Conservation (phyloP, 2,329 filamentous ascomycete species). For the Domatiomyces catenatus region DNA sequence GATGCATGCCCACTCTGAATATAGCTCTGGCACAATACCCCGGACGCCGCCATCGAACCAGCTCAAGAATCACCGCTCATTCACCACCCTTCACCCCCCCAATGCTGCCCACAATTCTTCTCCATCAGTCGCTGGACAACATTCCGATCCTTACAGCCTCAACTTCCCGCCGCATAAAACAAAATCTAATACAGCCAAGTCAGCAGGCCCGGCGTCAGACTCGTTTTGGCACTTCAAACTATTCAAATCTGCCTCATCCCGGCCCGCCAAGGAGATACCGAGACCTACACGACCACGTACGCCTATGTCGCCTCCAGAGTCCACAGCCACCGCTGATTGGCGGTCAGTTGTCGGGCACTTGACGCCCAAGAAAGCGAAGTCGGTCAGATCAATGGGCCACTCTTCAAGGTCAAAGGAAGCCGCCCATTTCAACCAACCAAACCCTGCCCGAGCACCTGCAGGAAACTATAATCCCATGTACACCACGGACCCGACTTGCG, state of each 20-base stretch:
- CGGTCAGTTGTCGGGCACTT: conserved; percentile 11
- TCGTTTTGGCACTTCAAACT: conserved; percentile 9
- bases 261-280: conserved; percentile 3
- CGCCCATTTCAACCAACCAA: not conserved
- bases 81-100: conserved; percentile 32
- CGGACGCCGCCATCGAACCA: conserved; percentile 2
- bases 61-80: conserved; percentile 20
- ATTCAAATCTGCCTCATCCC: conserved; percentile 8
- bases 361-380: not conserved
- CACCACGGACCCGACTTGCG: conserved; percentile 2
- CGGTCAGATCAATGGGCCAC: conserved; percentile 1
- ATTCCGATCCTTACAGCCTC: conserved; percentile 27
- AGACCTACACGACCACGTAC: conserved; percentile 11
- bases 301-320: conserved; percentile 6
- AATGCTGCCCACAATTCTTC: conserved; percentile 31
- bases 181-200: conserved; percentile 19
- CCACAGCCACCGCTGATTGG: conserved; percentile 16
- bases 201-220: conserved; percentile 11
- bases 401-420: not conserved
- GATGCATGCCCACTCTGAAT: conserved; percentile 10
- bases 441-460: too few species aligned
- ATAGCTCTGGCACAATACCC: conserved; percentile 1
- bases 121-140: conserved; percentile 28
- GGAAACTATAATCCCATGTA: not conserved
- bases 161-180: conserved; percentile 26